These are phyloP conservation scores for Wickerhamiella cacticola DNA, from an alignment of 805 yeast genomes.

Conservation along the genomic window DNA sequence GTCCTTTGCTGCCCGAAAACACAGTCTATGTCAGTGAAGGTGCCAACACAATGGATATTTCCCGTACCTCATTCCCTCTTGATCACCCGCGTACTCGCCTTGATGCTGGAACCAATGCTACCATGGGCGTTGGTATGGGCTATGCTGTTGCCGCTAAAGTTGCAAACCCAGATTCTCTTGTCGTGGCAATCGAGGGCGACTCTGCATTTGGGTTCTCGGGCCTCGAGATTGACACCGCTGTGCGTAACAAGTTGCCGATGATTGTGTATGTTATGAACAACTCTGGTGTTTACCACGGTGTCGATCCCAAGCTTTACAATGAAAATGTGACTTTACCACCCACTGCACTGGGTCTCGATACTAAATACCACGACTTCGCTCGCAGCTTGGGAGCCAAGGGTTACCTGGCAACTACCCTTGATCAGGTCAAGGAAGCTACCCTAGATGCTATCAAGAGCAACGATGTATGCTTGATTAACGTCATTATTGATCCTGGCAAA, in stretches of 20 bases:
- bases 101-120: slow-evolving; percentile 67
- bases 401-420: slow-evolving; percentile 33
- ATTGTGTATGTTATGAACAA: slow-evolving; percentile 58
- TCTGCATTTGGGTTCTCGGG: slow-evolving; percentile 70
- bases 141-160: slow-evolving; percentile 53
- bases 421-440: slow-evolving; percentile 31
- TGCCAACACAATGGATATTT: slow-evolving; percentile 67
- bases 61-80: slow-evolving; percentile 49
- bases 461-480: slow-evolving; percentile 41
- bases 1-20: slow-evolving; percentile 30
- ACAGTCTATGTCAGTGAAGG: slow-evolving; percentile 48
- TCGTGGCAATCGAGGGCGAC: slow-evolving; percentile 58
- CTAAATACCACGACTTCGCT: slow-evolving; percentile 47
- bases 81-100: slow-evolving; percentile 41
- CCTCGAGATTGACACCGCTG: slow-evolving; percentile 60
- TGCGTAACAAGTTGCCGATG: slow-evolving; percentile 41
- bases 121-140: slow-evolving; percentile 67
- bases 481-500: slow-evolving; percentile 49
- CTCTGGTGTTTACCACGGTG: slow-evolving; percentile 61
- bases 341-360: slow-evolving; percentile 46
- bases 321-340: slow-evolving; percentile 36
- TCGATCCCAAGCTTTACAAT: slow-evolving; percentile 28
- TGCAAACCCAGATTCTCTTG: slow-evolving; percentile 34
- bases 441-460: slow-evolving; percentile 30
- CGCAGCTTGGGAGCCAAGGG: slow-evolving; percentile 48